Base-by-base conservation (phyloP, 2,329 filamentous ascomycete species). In the Gyromitra esculenta region DNA sequence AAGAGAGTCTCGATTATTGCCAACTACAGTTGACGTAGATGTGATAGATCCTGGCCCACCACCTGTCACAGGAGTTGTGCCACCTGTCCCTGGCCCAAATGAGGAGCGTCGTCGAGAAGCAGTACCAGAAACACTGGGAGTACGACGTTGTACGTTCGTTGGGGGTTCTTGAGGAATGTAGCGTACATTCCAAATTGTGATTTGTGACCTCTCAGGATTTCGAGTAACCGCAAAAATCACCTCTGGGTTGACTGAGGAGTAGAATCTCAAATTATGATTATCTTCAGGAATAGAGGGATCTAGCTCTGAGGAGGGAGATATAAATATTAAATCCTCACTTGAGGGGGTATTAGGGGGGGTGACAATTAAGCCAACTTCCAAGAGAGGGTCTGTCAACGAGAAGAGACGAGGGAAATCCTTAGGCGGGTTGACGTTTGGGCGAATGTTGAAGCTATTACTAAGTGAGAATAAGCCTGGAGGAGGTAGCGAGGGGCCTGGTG, bases 281-380 rank as follows among this genome's bases (percentile, higher is more conserved):
- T 77, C 74, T 60, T 77, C 69, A 4, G 75, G 59, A 5, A 64
- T 39, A 31, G 68, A 60, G 6, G 63, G 48, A 15, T 78, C 70
- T 25, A 80, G 50, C 41, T 80, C 79, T 2, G 79, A 79, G 35
- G 71, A 75, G 18, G 79, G 78, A 18, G 78, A 79, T 9, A 97
- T 87, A 81, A 97, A 95, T 1, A 97, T 84, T 65, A 97, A 90
- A 82, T 96, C 92, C 82, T 97, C 95, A 1, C 90, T 88, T 87
- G 21, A 93, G 88, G 9, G 81, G 5, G 86, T 84, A 8, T 85
- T 86, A n/a, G 82, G 85, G 1, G 83, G 82, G 7, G 88, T 88
- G 15, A 96, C 92, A 18, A 97, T 89, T 56, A 97, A 85, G 0
- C 94, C 95, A 81, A 97, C 87, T 80, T 97, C 94, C 1, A 92